phyloP scores from a whole-genome alignment of 257 asterid species.

The Plectranthus barbatus region DNA sequence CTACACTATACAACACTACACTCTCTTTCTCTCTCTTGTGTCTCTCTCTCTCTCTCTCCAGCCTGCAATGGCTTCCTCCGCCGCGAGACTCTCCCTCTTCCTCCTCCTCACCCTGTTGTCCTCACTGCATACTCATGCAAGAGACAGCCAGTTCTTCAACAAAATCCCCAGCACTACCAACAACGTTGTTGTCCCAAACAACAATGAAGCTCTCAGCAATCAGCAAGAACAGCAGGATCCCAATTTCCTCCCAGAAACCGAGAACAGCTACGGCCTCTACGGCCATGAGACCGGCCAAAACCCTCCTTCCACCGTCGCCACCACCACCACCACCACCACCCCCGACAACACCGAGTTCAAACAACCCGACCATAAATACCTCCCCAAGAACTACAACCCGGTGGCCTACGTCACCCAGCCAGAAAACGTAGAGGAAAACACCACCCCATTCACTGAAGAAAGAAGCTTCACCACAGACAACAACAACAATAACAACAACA shows the following conservation, averaged over 20 bases:
- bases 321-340: constrained; percentile 4
- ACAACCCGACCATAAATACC: constrained; percentile 32
- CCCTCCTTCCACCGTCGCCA: constrained; percentile 51
- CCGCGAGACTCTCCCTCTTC: constrained; percentile 34
- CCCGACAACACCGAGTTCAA: constrained; percentile 7
- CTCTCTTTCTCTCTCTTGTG: background rate
- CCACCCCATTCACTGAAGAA: constrained; percentile 1
- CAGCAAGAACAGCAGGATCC: constrained; percentile 36
- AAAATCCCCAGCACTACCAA: constrained; percentile 43
- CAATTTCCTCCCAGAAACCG: constrained; percentile 47
- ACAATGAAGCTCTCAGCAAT: constrained; percentile 4
- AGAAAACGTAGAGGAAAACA: constrained; percentile 24
- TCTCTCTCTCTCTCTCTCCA: background rate
- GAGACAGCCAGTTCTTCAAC: constrained; percentile 79
- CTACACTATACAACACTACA: constrained; percentile 14
- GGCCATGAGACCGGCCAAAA: constrained; percentile 62
- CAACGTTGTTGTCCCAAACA: constrained; percentile 23
- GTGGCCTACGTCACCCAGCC: constrained; percentile 58
- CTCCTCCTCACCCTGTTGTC: constrained; percentile 37
- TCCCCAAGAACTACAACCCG: constrained; percentile 80
- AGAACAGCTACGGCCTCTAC: constrained; percentile 64
- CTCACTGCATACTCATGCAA: constrained; percentile 41
- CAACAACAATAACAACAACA: too few species aligned
- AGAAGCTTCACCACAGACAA: constrained; percentile 12
- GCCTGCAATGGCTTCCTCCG: constrained; percentile 39